Evolutionary conservation across 768 basidiomycete species (phyloP).

Genomic region (Albatrellus ellisii): DNA sequence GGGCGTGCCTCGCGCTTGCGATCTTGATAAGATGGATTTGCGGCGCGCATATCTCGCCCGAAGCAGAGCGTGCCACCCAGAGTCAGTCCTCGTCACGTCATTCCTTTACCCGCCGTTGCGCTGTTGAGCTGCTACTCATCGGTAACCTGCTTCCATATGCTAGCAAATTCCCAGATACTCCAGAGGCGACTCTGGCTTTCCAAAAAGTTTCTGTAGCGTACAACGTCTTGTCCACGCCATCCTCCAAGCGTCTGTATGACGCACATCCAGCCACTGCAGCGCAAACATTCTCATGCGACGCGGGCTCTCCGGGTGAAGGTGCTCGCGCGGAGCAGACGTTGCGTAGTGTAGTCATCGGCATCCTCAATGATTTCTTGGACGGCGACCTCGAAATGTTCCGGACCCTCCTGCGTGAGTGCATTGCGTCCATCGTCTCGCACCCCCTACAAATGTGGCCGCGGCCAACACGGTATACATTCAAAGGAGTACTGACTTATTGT

Average conservation of each 20-base stretch:
- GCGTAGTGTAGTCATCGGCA: slow-evolving; percentile 54
- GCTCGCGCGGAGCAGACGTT: slow-evolving; percentile 69
- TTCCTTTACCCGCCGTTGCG: not conserved
- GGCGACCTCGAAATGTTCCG: slow-evolving; percentile 82
- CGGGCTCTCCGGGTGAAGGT: slow-evolving; percentile 32
- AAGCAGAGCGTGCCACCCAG: slow-evolving; percentile 74
- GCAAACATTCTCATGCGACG: too few species aligned
- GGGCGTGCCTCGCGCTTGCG: slow-evolving; percentile 35
- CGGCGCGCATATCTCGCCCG: slow-evolving; percentile 65
- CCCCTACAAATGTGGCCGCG: not conserved
- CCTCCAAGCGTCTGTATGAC: slow-evolving; percentile 59
- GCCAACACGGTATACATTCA: too few species aligned
- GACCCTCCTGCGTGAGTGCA: slow-evolving; percentile 52
- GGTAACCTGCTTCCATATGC: not conserved
- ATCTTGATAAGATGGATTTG: slow-evolving; percentile 47
- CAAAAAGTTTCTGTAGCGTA: slow-evolving; percentile 82
- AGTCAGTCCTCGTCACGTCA: slow-evolving; percentile 35
- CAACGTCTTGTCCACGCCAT: slow-evolving; percentile 63
- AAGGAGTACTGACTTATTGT: not conserved
- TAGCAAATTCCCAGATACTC: slow-evolving; percentile 72
- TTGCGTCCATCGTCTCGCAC: not conserved
- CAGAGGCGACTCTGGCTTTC: slow-evolving; percentile 72
- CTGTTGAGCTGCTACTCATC: slow-evolving; percentile 3
- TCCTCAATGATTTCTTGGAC: slow-evolving; percentile 73
- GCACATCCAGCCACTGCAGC: too few species aligned